Evolutionary conservation across 2,329 filamentous ascomycete genomes (phyloP), one percentile per base, ranked within the genome.

Genomic region (Colletotrichum tofieldiae): DNA sequence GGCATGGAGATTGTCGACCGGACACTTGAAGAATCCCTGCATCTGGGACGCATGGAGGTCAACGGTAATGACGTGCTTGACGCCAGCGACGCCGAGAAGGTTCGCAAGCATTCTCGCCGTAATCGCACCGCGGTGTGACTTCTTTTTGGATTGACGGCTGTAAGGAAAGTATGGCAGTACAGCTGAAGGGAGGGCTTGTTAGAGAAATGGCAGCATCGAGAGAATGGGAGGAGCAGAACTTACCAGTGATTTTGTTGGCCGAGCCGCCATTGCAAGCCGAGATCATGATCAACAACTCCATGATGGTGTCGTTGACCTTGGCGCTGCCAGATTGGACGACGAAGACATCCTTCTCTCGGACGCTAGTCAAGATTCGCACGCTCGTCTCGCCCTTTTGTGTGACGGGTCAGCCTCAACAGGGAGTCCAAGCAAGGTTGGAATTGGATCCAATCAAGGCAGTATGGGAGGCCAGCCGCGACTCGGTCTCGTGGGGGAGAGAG

Each of bases 261-360:
- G 96, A 98, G 76, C 96, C 96, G 79, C 96, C 95, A 84, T 98
- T 98, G 89, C 96, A 99, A 77, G 96, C 96, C 76, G 94, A 96
- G 78, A 98, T 98, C 94, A 99, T 97, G 84, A 99, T 98, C 80
- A 99, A 90, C 80, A 99, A 89, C 88, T 99, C 96, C 95, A 99
- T 98, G 81, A 99, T 95, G 79, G 94, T 97, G 85, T 99, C 96
- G 83, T 99, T 99, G 88, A 98, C 98, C 85, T 93, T 94, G 80
- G 91, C 89, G 84, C 96, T 98, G 75, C 96, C 96, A 74, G 96
- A 98, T 86, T 99, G 96, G 73, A 99, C 93, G 81, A 99, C 96
- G 83, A 98, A 99, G 78, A 99, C 96, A 89, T 99, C 96, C 83
- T 98, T 97, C 81, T 99, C 97, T 77, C 96, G 93, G 76, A 99